Conservation (phyloP, 805 yeast species). For the Myxozyma geophila region DNA sequence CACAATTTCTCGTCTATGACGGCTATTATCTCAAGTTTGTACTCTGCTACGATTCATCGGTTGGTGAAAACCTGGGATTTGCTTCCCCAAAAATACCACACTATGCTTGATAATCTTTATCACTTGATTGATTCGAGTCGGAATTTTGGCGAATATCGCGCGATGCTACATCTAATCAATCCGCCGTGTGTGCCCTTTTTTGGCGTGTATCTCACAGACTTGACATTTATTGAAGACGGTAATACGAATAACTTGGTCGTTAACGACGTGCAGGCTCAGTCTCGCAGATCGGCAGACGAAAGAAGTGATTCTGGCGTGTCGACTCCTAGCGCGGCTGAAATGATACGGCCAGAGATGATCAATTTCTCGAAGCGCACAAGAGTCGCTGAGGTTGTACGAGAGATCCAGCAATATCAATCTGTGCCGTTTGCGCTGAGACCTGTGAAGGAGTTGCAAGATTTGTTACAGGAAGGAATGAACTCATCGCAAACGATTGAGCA, state of each 20-base stretch:
- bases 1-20: constrained; percentile 93
- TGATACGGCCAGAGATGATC: constrained; percentile 49
- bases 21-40: constrained; percentile 84
- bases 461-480: constrained; percentile 50
- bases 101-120: constrained; percentile 68
- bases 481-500: constrained; percentile 76
- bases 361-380: constrained; percentile 80
- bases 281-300: not conserved
- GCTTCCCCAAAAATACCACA: constrained; percentile 58
- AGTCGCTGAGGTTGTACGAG: constrained; percentile 73
- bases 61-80: constrained; percentile 81
- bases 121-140: constrained; percentile 87
- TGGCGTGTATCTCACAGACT: constrained; percentile 86
- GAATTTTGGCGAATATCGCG: constrained; percentile 86
- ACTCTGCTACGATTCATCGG: constrained; percentile 85
- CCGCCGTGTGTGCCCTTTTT: constrained; percentile 92
- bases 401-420: constrained; percentile 70
- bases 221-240: constrained; percentile 87
- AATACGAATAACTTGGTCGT: constrained; percentile 62
- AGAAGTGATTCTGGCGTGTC: not conserved
- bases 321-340: not conserved
- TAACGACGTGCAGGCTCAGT: not conserved
- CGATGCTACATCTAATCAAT: constrained; percentile 66
- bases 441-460: constrained; percentile 66
- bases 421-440: constrained; percentile 65